phyloP scores from a whole-genome alignment of 2,329 filamentous ascomycete genomes.

The Diaporthe vaccinii region DNA sequence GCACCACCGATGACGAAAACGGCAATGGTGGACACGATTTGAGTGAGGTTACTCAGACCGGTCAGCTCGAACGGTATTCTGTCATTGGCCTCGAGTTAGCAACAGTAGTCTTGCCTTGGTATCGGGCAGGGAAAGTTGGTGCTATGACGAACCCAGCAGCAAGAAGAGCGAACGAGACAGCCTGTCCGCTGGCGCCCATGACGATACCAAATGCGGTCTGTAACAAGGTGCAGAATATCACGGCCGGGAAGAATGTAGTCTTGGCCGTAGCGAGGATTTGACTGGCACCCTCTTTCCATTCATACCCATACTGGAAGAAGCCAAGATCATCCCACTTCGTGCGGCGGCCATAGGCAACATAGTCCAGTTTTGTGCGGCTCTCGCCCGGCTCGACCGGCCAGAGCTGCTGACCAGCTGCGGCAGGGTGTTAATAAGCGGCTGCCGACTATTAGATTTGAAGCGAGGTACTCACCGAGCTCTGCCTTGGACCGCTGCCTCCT shows the following conservation, averaged over 20 bases:
- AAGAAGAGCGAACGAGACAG: conserved; percentile 44
- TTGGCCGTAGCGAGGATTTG: conserved; percentile 48
- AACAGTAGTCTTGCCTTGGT: background rate
- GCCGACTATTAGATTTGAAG: too few relatives aligned
- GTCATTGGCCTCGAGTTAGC: too few relatives aligned
- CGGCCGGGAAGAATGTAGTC: conserved; percentile 50
- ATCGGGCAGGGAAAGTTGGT: background rate
- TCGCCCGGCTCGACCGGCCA: conserved; percentile 43
- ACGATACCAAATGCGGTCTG: conserved; percentile 48
- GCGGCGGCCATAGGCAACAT: conserved; percentile 45
- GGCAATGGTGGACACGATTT: conserved; percentile 9
- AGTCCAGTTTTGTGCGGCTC: conserved; percentile 48
- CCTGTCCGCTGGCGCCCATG: conserved; percentile 47
- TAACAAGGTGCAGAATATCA: conserved; percentile 50
- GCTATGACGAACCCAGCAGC: conserved; percentile 43
- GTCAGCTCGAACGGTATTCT: conserved; percentile 14
- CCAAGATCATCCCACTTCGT: conserved; percentile 49
- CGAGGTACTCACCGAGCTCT: conserved; percentile 46
- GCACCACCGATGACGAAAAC: conserved; percentile 21
- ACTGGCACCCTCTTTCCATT: conserved; percentile 45
- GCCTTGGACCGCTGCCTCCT: conserved; percentile 48
- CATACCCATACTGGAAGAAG: conserved; percentile 48
- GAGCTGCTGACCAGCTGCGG: conserved; percentile 2
- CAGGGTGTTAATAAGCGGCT: background rate
- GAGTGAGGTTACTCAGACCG: conserved; percentile 15